A percentile compares a stretch with the other conserved stretches of the same genome.
Evolutionary conservation across 2,329 filamentous ascomycete genomes (phyloP).

Genomic region (Cordyceps cicadae): DNA sequence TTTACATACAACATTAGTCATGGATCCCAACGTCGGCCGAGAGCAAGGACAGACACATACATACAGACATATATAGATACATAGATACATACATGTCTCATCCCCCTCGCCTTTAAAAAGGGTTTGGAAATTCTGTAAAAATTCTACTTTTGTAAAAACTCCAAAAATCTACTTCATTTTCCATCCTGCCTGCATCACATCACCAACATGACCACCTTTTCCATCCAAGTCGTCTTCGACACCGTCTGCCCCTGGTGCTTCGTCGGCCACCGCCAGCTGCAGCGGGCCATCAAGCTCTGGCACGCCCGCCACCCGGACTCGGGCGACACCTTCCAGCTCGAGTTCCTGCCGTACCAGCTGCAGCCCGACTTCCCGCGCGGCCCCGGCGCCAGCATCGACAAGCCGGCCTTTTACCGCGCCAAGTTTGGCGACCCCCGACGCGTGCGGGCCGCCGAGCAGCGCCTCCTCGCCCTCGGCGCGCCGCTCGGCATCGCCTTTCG

Average conservation of each 20-base stretch:
- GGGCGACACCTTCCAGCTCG: slow-evolving; percentile 50
- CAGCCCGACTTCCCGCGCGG: slow-evolving; percentile 26
- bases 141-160: too few species aligned
- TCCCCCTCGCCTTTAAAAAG: too few species aligned
- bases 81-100: neutral
- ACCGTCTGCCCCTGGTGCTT: slow-evolving; percentile 46
- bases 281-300: slow-evolving; percentile 37
- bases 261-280: slow-evolving; percentile 38
- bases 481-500: slow-evolving; percentile 37
- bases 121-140: too few species aligned
- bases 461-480: slow-evolving; percentile 24
- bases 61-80: too few species aligned
- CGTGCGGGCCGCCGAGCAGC: slow-evolving; percentile 21
- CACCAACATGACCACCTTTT: slow-evolving; percentile 59
- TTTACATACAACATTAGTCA: neutral
- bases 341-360: slow-evolving; percentile 39
- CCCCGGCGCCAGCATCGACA: slow-evolving; percentile 26
- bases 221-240: slow-evolving; percentile 40
- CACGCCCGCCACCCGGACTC: slow-evolving; percentile 30
- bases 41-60: too few species aligned
- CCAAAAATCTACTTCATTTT: neutral
- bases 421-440: slow-evolving; percentile 58
- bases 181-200: neutral
- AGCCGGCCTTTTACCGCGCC: slow-evolving; percentile 28
- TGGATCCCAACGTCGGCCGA: neutral